Conservation (phyloP, 1,284 basidiomycete genomes). For the Fomes fomentarius region DNA sequence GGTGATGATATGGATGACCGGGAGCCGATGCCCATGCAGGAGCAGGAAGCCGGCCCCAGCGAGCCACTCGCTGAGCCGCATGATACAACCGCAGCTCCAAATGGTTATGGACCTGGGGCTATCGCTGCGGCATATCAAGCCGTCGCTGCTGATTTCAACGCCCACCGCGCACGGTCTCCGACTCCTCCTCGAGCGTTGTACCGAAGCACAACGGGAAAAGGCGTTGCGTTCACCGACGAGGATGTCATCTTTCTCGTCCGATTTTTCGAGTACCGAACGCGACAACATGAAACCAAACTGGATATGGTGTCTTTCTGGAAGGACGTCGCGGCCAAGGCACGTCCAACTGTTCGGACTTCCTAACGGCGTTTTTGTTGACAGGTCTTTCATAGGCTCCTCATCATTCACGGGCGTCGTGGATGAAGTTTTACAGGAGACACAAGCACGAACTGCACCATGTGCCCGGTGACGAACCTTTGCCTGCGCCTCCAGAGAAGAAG, state of each 20-base stretch:
- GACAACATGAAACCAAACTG: slow-evolving; percentile 59
- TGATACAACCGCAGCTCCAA: slow-evolving; percentile 31
- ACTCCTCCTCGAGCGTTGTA: slow-evolving; percentile 77
- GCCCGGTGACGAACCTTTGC: slow-evolving; percentile 67
- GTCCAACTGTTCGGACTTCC: slow-evolving; percentile 9
- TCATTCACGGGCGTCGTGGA: slow-evolving; percentile 86
- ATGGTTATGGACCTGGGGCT: slow-evolving; percentile 40
- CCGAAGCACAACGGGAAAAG: slow-evolving; percentile 83
- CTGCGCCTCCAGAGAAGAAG: slow-evolving; percentile 78
- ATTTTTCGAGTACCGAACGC: slow-evolving; percentile 59
- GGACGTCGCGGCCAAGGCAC: slow-evolving; percentile 74
- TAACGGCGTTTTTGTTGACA: not conserved
- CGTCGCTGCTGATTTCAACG: slow-evolving; percentile 44
- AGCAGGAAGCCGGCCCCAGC: slow-evolving; percentile 14
- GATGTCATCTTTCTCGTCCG: slow-evolving; percentile 75
- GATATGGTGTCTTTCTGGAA: slow-evolving; percentile 88
- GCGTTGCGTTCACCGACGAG: slow-evolving; percentile 81
- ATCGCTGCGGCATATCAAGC: slow-evolving; percentile 48
- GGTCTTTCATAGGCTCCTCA: slow-evolving; percentile 64
- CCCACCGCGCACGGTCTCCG: slow-evolving; percentile 63
- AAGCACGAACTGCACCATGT: slow-evolving; percentile 75
- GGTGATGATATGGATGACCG: slow-evolving; percentile 36
- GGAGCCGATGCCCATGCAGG: not conserved
- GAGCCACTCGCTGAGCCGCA: slow-evolving; percentile 15
- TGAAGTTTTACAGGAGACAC: slow-evolving; percentile 86